Evolutionary conservation across 73 alveolate genomes (phyloP).

Genomic region (Paramecium pentaurelia): DNA sequence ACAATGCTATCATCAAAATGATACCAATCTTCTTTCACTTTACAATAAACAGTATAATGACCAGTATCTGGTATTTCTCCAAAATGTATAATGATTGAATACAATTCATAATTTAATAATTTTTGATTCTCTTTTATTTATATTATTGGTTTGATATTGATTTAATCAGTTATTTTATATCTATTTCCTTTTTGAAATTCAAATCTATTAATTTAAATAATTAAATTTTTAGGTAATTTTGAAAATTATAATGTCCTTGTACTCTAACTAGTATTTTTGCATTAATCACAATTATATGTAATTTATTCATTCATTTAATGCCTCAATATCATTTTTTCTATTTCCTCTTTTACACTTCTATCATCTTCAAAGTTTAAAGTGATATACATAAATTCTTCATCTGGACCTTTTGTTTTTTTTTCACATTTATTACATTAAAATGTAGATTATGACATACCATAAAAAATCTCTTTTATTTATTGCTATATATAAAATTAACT

Average conservation of each 20-base stretch:
- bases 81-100: neutral
- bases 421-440: neutral
- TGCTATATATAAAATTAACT: neutral
- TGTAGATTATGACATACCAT: neutral
- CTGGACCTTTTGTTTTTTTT: neutral
- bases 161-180: neutral
- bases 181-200: neutral
- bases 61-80: conserved; percentile 20
- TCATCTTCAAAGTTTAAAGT: neutral
- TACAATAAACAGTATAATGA: neutral
- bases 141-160: neutral
- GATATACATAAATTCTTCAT: conserved; percentile 17
- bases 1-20: conserved; percentile 21
- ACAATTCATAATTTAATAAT: neutral
- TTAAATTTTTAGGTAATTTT: neutral
- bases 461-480: neutral
- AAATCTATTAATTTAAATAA: neutral
- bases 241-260: neutral
- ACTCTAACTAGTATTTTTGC: neutral
- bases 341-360: neutral
- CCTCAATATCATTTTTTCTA: neutral
- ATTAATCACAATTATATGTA: neutral
- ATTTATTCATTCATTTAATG: neutral
- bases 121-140: neutral
- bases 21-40: neutral